A percentile compares a stretch with the other conserved stretches of the same genome.
Evolutionary conservation across 2,329 filamentous ascomycete species (phyloP).

Genomic region (Stagonosporopsis cucurbitacearum): DNA sequence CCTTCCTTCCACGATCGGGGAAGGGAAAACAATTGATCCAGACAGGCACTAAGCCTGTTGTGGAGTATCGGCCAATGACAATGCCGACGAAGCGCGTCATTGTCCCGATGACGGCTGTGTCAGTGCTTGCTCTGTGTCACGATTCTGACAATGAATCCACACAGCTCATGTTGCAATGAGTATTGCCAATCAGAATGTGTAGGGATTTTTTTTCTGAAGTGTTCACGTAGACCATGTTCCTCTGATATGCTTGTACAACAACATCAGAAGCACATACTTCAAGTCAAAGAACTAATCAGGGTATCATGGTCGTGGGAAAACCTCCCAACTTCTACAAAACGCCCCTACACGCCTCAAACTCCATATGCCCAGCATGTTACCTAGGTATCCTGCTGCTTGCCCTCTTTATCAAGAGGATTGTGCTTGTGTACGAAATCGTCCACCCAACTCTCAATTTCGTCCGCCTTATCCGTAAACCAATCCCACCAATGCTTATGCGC

Average conservation of each 20-base stretch:
- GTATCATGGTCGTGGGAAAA: not conserved
- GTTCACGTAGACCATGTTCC: too few species aligned
- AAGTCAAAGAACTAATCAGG: not conserved
- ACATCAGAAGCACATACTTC: not conserved
- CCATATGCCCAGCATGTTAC: not conserved
- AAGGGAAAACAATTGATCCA: slow-evolving; percentile 6
- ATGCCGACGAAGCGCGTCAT: slow-evolving; percentile 15
- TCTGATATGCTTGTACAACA: not conserved
- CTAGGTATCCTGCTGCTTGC: not conserved
- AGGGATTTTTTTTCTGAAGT: too few species aligned
- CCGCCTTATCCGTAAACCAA: slow-evolving; percentile 47
- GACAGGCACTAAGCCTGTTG: not conserved
- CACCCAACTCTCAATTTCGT: slow-evolving; percentile 46
- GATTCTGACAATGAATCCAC: not conserved
- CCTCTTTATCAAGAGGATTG: slow-evolving; percentile 23
- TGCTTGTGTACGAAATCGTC: slow-evolving; percentile 43
- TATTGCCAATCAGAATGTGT: too few species aligned
- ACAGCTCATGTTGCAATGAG: not conserved
- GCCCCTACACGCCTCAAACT: not conserved
- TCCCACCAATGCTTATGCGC: slow-evolving; percentile 42
- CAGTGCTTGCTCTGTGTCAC: not conserved
- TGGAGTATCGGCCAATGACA: not conserved
- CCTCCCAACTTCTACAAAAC: not conserved
- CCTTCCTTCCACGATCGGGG: too few species aligned
- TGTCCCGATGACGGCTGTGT: slow-evolving; percentile 8